These are phyloP conservation scores for Moniliophthora roreri DNA, from an alignment of 1,284 basidiomycete species.

Conservation along the genomic window DNA sequence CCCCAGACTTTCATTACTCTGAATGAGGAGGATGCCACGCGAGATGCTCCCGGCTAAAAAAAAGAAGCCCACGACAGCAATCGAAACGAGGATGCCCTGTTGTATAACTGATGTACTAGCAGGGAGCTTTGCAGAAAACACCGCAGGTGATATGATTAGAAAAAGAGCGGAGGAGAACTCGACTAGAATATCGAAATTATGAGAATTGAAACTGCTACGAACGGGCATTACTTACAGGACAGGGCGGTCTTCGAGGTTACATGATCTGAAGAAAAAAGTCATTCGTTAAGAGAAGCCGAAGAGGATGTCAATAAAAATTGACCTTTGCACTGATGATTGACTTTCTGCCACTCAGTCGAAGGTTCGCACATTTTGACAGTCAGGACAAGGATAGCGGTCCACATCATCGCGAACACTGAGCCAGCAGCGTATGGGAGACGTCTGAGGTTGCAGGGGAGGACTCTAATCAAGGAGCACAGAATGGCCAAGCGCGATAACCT, in stretches of 20 bases:
- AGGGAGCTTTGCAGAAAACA: neutral
- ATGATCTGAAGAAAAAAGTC: neutral
- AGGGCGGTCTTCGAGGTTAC: neutral
- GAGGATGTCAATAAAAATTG: neutral
- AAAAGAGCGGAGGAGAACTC: conserved; percentile 7
- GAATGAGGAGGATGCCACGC: conserved; percentile 8
- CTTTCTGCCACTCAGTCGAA: conserved; percentile 5
- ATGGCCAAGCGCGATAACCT: conserved; percentile 11
- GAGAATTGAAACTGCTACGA: neutral
- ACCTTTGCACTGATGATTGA: conserved; percentile 12
- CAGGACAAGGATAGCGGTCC: conserved; percentile 5
- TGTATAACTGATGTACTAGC: neutral
- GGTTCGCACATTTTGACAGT: conserved; percentile 6
- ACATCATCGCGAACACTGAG: conserved; percentile 7
- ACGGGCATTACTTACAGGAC: neutral
- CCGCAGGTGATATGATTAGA: neutral
- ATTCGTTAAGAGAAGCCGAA: neutral
- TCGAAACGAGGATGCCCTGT: neutral
- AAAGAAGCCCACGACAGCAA: neutral
- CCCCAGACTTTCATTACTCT: neutral
- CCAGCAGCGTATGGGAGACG: conserved; percentile 4
- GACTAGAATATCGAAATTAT: neutral
- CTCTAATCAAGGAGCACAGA: conserved; percentile 9
- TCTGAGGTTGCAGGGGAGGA: conserved; percentile 5
- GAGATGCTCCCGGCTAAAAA: conserved; percentile 9